phyloP scores from a whole-genome alignment of 1,284 basidiomycete genomes.

The Puccinia triticina region DNA sequence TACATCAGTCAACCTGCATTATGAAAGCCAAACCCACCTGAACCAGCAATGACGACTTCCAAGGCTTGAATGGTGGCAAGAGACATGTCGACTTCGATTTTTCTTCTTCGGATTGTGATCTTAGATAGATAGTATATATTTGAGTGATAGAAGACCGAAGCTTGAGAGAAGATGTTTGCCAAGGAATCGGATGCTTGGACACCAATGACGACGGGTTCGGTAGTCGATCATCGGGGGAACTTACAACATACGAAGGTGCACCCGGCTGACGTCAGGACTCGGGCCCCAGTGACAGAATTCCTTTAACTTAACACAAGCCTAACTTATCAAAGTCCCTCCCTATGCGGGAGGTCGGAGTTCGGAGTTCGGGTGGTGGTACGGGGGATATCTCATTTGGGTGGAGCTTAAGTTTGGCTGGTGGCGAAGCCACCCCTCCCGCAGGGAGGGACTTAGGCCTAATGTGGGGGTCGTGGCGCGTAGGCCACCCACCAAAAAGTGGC shows the following conservation, averaged over 20 bases:
- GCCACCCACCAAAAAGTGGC: too few species aligned
- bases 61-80: conserved; percentile 18
- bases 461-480: too few species aligned
- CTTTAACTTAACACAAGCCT: too few species aligned
- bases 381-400: too few species aligned
- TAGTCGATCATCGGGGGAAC: not conserved
- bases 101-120: not conserved
- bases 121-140: not conserved
- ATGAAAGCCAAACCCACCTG: conserved; percentile 7
- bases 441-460: too few species aligned
- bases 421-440: too few species aligned
- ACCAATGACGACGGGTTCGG: not conserved
- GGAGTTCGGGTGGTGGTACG: too few species aligned
- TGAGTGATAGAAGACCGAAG: not conserved
- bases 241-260: not conserved
- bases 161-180: not conserved
- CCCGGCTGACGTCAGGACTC: too few species aligned
- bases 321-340: too few species aligned
- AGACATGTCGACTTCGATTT: conserved; percentile 2
- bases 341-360: too few species aligned
- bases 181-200: not conserved
- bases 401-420: too few species aligned
- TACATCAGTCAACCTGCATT: not conserved
- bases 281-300: too few species aligned
- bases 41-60: conserved; percentile 12